Evolutionary conservation across 2,329 filamentous ascomycete genomes (phyloP).

Genomic region (Volutella citrinella): DNA sequence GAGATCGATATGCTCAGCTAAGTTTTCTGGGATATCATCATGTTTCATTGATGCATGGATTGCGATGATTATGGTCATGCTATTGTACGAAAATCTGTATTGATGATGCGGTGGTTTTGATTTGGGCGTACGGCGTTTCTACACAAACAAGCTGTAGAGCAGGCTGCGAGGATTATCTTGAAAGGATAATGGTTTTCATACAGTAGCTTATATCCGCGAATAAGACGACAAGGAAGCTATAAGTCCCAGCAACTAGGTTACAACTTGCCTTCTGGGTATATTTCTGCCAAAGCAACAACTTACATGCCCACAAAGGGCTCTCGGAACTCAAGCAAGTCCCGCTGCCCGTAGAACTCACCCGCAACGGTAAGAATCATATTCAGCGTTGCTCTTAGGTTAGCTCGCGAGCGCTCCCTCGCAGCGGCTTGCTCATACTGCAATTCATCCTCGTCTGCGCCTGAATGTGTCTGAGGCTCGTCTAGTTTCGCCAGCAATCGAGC

Average conservation of each 20-base stretch:
- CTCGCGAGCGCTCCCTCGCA: conserved; percentile 33
- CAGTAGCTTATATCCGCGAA: too few relatives aligned
- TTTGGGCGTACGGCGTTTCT: conserved; percentile 20
- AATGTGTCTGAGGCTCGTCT: conserved; percentile 21
- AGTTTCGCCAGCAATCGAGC: conserved; percentile 46
- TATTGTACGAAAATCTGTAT: conserved; percentile 11
- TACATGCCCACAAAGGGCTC: conserved; percentile 54
- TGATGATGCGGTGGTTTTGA: conserved; percentile 8
- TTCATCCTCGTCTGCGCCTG: conserved; percentile 26
- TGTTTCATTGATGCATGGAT: not conserved
- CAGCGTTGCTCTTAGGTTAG: conserved; percentile 66
- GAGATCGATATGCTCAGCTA: conserved; percentile 36
- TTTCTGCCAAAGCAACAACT: too few relatives aligned
- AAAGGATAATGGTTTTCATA: conserved; percentile 12
- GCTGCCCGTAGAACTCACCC: conserved; percentile 86
- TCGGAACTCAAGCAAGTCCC: conserved; percentile 76
- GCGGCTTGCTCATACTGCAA: conserved; percentile 23
- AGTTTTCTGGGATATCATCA: not conserved
- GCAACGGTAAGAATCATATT: conserved; percentile 90
- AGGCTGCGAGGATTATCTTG: conserved; percentile 9
- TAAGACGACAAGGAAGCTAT: conserved; percentile 10
- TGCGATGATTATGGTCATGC: conserved; percentile 6
- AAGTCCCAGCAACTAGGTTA: too few relatives aligned
- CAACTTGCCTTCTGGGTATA: too few relatives aligned
- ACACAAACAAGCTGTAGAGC: conserved; percentile 19